Evolutionary conservation across 1,139 yeast genomes (phyloP).

Genomic region (Hyphopichia fennica): DNA sequence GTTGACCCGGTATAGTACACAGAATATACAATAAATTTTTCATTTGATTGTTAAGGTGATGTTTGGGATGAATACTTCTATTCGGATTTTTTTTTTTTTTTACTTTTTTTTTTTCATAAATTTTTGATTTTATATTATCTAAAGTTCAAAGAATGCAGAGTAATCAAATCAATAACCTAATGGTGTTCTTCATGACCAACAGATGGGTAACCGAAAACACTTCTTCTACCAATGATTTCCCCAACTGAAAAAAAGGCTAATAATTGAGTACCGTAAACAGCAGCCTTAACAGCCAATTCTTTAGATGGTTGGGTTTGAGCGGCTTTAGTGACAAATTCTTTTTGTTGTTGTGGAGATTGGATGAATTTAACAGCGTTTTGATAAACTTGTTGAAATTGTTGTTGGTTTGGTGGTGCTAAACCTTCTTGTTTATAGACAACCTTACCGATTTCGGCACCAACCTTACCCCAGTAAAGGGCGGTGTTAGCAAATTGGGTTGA

Average conservation of each 20-base stretch:
- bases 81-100: too few relatives aligned
- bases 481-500: constrained; percentile 44
- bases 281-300: constrained; percentile 64
- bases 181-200: constrained; percentile 31
- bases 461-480: constrained; percentile 87
- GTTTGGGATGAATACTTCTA: too few relatives aligned
- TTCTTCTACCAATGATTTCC: constrained; percentile 96
- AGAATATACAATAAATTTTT: constrained; percentile 5
- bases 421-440: constrained; percentile 91
- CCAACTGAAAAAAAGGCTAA: constrained; percentile 93
- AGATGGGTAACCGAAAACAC: constrained; percentile 79
- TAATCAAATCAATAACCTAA: constrained; percentile 5
- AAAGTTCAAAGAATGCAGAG: background rate
- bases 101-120: background rate
- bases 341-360: constrained; percentile 44
- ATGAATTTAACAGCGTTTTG: constrained; percentile 42
- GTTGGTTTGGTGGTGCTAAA: constrained; percentile 82
- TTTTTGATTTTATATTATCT: background rate
- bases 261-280: constrained; percentile 78
- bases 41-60: too few relatives aligned
- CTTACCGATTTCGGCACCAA: constrained; percentile 82
- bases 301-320: constrained; percentile 51
- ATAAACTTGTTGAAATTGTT: constrained; percentile 80
- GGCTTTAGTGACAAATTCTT: constrained; percentile 45
- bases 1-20: constrained; percentile 5